Base-by-base conservation (phyloP, 441 rosid species). In the Daphne laureola region DNA sequence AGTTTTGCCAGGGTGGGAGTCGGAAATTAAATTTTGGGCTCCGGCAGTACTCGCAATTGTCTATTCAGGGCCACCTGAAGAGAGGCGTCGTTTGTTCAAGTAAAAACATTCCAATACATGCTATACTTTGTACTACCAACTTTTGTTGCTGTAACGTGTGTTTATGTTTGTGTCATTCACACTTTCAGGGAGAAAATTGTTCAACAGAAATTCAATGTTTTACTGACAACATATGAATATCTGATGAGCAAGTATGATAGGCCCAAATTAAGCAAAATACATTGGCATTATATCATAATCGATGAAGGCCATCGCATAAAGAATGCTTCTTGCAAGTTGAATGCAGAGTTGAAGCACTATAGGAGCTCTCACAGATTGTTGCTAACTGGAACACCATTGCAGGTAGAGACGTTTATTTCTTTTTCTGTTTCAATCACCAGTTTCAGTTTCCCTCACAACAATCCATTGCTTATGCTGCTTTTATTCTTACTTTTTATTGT, bases 241-340 rank as follows among this genome's bases (percentile, higher is more conserved):
- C 75, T 90, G 66, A 90, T 90, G 98, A 90, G 87, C 85, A 90
- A 90, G 82, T 95, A 90, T 42, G 98, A 90, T 70, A 83, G 98
- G 65, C 95, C 98, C 56, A 90, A 90, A 66, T 70, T 87, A 57
- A 81, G 96, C 71, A 87, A 90, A 64, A 53, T 90, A 67, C 86
- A 83, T 51, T 90, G 98, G 98, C 98, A 80, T 64, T 90, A 90
- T 68, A 78, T 90, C 59, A 83, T 90, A 69, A 90, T 90, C 70
- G 98, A 90, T 70, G 98, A 90, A 78, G 96, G 98, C 43, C 98
- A 90, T 70, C 91, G 98, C 63, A 90, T 90, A 49, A 90, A 90
- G 74, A 90, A 90, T 81, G 98, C 98, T 59, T 90, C 98, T 57
- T 90, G 98, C 81, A 90, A 90, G 76, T 75, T 87, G 76, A 90